Percentiles rank a stretch among this genome's conserved stretches.
phyloP scores from a whole-genome alignment of 2,329 filamentous ascomycete genomes.

The Epichloe coenophiala region DNA sequence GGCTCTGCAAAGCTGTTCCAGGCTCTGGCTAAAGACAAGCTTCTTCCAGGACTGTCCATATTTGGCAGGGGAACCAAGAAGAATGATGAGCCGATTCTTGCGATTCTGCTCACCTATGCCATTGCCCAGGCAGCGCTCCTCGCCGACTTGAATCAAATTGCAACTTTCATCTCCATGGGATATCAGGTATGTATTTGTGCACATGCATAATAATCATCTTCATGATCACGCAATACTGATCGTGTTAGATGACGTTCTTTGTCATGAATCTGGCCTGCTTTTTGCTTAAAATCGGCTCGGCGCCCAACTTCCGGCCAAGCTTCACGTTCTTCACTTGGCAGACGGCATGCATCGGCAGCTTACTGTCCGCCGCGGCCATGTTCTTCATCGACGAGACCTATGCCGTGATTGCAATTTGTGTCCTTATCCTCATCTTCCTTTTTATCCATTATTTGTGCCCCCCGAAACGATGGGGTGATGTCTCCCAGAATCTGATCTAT shows the following conservation, averaged over 20 bases:
- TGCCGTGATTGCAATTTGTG: conserved; percentile 58
- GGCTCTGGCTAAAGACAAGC: conserved; percentile 64
- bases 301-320: conserved; percentile 76
- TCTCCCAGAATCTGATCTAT: conserved; percentile 81
- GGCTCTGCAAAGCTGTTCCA: conserved; percentile 76
- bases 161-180: conserved; percentile 80
- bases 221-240: not conserved
- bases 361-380: conserved; percentile 72
- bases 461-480: conserved; percentile 86
- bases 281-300: conserved; percentile 71
- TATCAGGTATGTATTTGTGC: conserved; percentile 44
- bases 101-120: conserved; percentile 61
- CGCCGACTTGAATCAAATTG: conserved; percentile 76
- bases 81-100: conserved; percentile 61
- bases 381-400: conserved; percentile 81
- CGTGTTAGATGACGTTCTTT: conserved; percentile 63
- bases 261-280: conserved; percentile 84
- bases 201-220: no score
- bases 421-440: conserved; percentile 65
- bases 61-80: conserved; percentile 63
- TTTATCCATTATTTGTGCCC: conserved; percentile 72
- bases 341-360: conserved; percentile 59
- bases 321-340: conserved; percentile 86
- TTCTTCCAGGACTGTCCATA: conserved; percentile 61
- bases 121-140: conserved; percentile 71